Conservation (phyloP, 345 rosid genomes). For the Citrus sinensis region DNA sequence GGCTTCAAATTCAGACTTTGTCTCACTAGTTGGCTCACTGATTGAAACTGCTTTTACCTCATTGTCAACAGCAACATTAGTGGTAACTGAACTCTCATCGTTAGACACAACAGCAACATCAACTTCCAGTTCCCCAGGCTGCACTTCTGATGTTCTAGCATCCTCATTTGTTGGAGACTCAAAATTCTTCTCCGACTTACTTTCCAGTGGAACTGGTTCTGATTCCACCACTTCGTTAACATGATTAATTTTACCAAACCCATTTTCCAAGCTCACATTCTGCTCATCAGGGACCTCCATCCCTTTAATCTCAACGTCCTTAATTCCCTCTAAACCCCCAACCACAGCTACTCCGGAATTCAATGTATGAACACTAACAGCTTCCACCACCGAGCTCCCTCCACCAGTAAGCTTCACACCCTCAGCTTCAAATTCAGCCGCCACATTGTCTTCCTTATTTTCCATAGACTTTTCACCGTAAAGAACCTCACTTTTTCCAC, state of each 20-base stretch:
- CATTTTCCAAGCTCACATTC: constrained; percentile 37
- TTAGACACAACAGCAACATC: constrained; percentile 8
- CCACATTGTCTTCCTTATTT: constrained; percentile 5
- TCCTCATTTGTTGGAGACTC: constrained; percentile 19
- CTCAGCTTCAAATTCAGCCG: constrained; percentile 27
- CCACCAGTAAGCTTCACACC: constrained; percentile 28
- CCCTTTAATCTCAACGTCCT: constrained; percentile 27
- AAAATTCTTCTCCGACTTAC: constrained; percentile 21
- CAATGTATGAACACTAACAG: constrained; percentile 20
- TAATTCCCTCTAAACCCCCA: constrained; percentile 31
- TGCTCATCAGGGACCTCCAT: constrained; percentile 24
- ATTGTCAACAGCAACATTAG: neutral
- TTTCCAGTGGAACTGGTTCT: neutral
- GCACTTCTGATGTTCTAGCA: constrained; percentile 18
- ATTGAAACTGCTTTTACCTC: constrained; percentile 18
- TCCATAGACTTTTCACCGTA: constrained; percentile 9
- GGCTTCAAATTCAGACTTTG: constrained; percentile 27
- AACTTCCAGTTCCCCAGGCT: constrained; percentile 17
- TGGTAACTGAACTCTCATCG: neutral
- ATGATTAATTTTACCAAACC: constrained; percentile 36
- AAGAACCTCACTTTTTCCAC: constrained; percentile 14
- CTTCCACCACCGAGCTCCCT: constrained; percentile 36
- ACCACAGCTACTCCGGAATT: constrained; percentile 32
- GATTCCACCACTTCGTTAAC: constrained; percentile 24
- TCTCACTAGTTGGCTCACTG: constrained; percentile 18